A percentile compares a stretch with the other conserved stretches of the same genome.
These are phyloP conservation scores for Xylariaceae sp. DNA, from an alignment of 2,329 filamentous ascomycete species.

Conservation along the genomic window DNA sequence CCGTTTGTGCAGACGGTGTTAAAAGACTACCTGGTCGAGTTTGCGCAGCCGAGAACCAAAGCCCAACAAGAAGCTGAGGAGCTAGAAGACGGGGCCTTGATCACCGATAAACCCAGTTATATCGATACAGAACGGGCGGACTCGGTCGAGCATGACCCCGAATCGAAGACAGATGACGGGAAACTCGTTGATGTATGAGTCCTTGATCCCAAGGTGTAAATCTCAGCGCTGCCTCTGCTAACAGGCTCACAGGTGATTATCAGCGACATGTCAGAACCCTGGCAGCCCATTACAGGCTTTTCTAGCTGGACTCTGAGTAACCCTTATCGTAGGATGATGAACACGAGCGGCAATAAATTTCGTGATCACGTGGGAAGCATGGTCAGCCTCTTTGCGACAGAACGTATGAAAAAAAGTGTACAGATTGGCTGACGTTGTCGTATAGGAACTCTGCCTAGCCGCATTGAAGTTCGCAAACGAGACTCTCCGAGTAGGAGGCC, in stretches of 20 bases:
- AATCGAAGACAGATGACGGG: constrained; percentile 36
- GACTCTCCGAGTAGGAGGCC: constrained; percentile 72
- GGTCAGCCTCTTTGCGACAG: constrained; percentile 50
- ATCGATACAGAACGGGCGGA: constrained; percentile 58
- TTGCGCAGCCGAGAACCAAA: constrained; percentile 20
- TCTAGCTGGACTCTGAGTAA: constrained; percentile 88
- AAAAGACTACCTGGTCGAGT: constrained; percentile 64
- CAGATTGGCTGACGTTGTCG: background rate
- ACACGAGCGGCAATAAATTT: constrained; percentile 83
- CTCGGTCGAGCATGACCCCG: constrained; percentile 30
- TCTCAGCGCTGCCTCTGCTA: constrained; percentile 2
- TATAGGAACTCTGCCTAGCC: constrained; percentile 80
- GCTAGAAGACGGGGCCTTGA: constrained; percentile 21
- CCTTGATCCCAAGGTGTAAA: background rate
- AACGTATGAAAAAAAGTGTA: background rate
- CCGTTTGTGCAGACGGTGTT: constrained; percentile 69
- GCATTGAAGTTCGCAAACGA: constrained; percentile 82
- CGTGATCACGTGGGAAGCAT: constrained; percentile 91
- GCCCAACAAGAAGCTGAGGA: constrained; percentile 7
- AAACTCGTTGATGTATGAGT: constrained; percentile 63
- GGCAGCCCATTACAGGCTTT: constrained; percentile 73
- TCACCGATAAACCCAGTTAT: constrained; percentile 50
- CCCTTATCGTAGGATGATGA: constrained; percentile 98
- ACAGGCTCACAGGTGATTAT: constrained; percentile 61
- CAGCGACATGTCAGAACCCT: constrained; percentile 99